A percentile compares a stretch with the other conserved stretches of the same genome.
phyloP scores from a whole-genome alignment of 2,329 filamentous ascomycete genomes.

The Peltaster fructicola region DNA sequence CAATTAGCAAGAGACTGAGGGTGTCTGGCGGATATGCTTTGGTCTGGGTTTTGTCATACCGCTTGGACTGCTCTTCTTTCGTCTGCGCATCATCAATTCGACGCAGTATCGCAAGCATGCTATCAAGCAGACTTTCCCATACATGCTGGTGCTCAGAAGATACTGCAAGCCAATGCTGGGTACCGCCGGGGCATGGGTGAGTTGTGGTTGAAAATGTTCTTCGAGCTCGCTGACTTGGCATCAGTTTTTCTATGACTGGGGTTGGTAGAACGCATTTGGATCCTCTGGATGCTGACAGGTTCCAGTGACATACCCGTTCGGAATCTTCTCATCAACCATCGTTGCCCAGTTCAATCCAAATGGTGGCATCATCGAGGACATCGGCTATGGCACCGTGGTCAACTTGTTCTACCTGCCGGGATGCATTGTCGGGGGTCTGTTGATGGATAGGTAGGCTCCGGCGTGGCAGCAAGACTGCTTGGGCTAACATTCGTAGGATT shows the following conservation, averaged over 20 bases:
- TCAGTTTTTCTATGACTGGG: too few relatives aligned
- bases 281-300: neutral
- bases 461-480: too few relatives aligned
- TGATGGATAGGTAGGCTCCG: too few relatives aligned
- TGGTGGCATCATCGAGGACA: conserved; percentile 52
- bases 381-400: conserved; percentile 75
- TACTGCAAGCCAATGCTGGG: conserved; percentile 54
- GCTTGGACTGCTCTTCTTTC: conserved; percentile 48
- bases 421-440: conserved; percentile 55
- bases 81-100: conserved; percentile 55
- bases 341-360: conserved; percentile 41
- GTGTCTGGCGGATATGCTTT: conserved; percentile 65
- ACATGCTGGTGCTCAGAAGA: conserved; percentile 36
- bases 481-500: too few relatives aligned
- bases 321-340: conserved; percentile 67
- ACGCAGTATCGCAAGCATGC: conserved; percentile 56
- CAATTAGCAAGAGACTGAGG: conserved; percentile 38
- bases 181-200: conserved; percentile 64
- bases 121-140: conserved; percentile 39
- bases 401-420: conserved; percentile 81
- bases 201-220: too few relatives aligned
- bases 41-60: conserved; percentile 63
- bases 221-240: conserved; percentile 17
- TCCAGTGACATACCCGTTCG: conserved; percentile 51
- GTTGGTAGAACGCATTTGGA: too few relatives aligned